Evolutionary conservation across 2,329 filamentous ascomycete species (phyloP).

Genomic region (Tolypocladium ophioglossoides): DNA sequence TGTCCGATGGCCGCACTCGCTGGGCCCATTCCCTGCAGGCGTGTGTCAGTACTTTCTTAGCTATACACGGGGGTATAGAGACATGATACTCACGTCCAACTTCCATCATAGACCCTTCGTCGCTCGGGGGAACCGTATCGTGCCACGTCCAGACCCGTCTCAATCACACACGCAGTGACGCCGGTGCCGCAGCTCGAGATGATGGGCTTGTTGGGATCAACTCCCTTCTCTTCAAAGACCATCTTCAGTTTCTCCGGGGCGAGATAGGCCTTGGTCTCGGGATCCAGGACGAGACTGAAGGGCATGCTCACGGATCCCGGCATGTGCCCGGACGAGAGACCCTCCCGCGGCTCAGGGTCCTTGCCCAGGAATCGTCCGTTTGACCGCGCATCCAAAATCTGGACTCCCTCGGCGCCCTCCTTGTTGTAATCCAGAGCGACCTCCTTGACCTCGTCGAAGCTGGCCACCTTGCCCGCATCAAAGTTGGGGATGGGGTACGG

Average conservation of each 20-base stretch:
- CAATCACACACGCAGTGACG: constrained; percentile 84
- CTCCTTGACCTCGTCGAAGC: constrained; percentile 74
- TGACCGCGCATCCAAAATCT: constrained; percentile 81
- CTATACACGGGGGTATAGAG: neutral
- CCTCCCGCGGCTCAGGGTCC: constrained; percentile 77
- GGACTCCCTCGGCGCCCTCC: constrained; percentile 71
- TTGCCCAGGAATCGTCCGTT: constrained; percentile 70
- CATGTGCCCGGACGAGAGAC: constrained; percentile 83
- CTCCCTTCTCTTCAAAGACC: constrained; percentile 68
- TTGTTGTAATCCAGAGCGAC: constrained; percentile 68
- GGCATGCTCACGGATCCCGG: constrained; percentile 79
- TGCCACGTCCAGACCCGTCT: constrained; percentile 74
- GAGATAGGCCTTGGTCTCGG: constrained; percentile 70
- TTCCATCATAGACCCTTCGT: constrained; percentile 83
- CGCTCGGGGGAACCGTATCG: constrained; percentile 57
- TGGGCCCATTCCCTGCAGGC: constrained; percentile 55
- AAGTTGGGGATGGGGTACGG: constrained; percentile 54
- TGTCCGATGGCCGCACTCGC: constrained; percentile 49
- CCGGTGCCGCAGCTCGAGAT: constrained; percentile 88
- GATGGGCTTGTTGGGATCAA: constrained; percentile 71
- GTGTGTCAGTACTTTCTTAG: constrained; percentile 13
- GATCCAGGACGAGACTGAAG: constrained; percentile 69
- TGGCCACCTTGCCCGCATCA: constrained; percentile 55
- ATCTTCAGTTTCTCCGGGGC: constrained; percentile 60
- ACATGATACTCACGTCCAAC: constrained; percentile 73